Base-by-base conservation (phyloP, 192 early-diverging fungal genomes). In the Allomyces macrogynus region DNA sequence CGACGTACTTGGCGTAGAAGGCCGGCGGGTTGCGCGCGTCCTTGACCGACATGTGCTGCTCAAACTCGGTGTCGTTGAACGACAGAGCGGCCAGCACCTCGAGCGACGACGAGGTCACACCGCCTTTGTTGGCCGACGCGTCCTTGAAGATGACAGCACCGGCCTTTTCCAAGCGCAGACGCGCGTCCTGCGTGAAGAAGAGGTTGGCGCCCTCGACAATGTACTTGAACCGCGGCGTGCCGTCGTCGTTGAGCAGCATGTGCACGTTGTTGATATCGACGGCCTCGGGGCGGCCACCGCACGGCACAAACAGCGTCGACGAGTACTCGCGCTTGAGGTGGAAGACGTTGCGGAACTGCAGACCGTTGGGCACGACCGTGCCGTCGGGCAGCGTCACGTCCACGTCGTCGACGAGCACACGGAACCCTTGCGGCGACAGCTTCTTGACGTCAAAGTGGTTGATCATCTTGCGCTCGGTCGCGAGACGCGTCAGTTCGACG, bases 331-430 rank as follows among this genome's bases (percentile, higher is more conserved):
- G 76, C 80, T 92, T 86, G 64, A 92, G 74, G 75, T 98, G 95
- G 87, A 98, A 98, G 69, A 88, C 85, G 80, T 98, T 98, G 71
- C 95, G 86, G 88, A 96, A 96, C 60, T 87, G 76, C 63, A 96
- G 80, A 64, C 93, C 93, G 63, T 87, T 87, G 65, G 86, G 87
- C 43, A 98, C 86, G 54, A 89, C 70, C 62, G 84, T 83, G 63
- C 95, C 93, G 66, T 88, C 80, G 64, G 93, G 93, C 49, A 98
- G 80, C 66, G 83, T 86, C 62, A 98, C 80, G 61, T 91, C 87
- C n/a, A n/a, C 81, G 72, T 95, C 92, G 73, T 98, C 95, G 10
- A 96, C 86, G 66, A 94, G 76, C n/a, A 98, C 83, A 63, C 89
- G 85, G 86, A 98, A 98, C 24, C 95, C 95, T 65, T 87, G 78